Evolutionary conservation across 257 asterid species (phyloP), one percentile per base, ranked within the genome.

Genomic region (Ilex asprella): DNA sequence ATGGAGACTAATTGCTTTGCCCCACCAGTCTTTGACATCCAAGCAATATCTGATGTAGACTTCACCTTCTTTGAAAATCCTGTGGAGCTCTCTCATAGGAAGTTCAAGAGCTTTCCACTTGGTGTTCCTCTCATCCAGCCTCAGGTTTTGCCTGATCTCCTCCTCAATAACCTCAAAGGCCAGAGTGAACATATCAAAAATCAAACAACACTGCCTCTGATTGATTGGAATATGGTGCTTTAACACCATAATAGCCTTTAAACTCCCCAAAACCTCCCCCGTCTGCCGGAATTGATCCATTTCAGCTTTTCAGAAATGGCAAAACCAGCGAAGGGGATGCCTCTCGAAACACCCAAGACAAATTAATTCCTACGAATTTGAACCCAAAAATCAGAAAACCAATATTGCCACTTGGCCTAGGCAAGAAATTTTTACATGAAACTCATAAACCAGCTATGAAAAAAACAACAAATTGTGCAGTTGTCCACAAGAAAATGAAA

Each of bases 271-370:
- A 31, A 84, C 85, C 76, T 91, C 95, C 56, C 98, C 98, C 30
- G 84, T 78, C 60, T 84, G 95, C 77, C 93, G 72, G 76, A 86
- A 84, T 67, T 88, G 93, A 64, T 91, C 98, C 98, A 91, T 91
- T 58, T 46, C 46, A 35, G 9, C 46, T 47, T 44, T 55, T 59
- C 30, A 0, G 35, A 7, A 44, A 0, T 5, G 2, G 39, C 35
- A 50, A 32, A 58, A 3, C 2, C 5, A 55, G 41, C 49, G 30
- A 60, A 12, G 29, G 29, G n/a, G 5, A 41, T 35, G 12, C 44
- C 51, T 27, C 52, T 3, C 41, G 41, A 35, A 35, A 35, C 41
- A 35, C 41, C 41, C 41, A 35, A 35, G 41, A 35, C 5, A 35
- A 35, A 35, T 35, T 35, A 35, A 35, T 35, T 2, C 41, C 41